Conservation (phyloP, 306 rosid genomes). For the Prunus mume region DNA sequence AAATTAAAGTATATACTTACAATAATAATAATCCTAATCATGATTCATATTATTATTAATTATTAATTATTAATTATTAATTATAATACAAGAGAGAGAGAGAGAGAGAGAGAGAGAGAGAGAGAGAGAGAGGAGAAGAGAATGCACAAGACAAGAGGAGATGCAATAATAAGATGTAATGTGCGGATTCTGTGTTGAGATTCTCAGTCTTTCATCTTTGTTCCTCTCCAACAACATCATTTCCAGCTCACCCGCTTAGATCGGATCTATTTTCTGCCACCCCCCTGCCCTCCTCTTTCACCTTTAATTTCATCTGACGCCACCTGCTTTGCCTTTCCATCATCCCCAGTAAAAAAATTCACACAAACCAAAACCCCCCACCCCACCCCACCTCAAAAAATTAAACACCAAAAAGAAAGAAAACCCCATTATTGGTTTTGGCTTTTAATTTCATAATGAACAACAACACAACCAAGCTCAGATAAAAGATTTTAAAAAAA, state of each 20-base stretch:
- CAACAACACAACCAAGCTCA: background rate
- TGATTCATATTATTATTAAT: no score
- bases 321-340: slow-evolving; percentile 39
- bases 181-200: background rate
- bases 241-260: slow-evolving; percentile 69
- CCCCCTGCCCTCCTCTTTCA: slow-evolving; percentile 25
- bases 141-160: no score
- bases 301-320: slow-evolving; percentile 42
- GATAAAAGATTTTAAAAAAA: background rate
- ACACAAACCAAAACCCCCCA: slow-evolving; percentile 18
- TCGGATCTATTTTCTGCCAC: slow-evolving; percentile 61
- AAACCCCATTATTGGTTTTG: background rate
- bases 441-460: background rate
- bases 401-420: background rate
- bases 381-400: slow-evolving; percentile 3
- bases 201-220: slow-evolving; percentile 14
- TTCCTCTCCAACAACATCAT: slow-evolving; percentile 22
- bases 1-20: background rate
- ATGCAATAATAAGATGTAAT: background rate
- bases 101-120: no score
- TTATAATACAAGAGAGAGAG: no score
- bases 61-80: no score
- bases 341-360: slow-evolving; percentile 39
- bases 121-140: no score
- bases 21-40: background rate